Conservation (phyloP, 176 grass and related monocot species). For the Oryza meridionalis region DNA sequence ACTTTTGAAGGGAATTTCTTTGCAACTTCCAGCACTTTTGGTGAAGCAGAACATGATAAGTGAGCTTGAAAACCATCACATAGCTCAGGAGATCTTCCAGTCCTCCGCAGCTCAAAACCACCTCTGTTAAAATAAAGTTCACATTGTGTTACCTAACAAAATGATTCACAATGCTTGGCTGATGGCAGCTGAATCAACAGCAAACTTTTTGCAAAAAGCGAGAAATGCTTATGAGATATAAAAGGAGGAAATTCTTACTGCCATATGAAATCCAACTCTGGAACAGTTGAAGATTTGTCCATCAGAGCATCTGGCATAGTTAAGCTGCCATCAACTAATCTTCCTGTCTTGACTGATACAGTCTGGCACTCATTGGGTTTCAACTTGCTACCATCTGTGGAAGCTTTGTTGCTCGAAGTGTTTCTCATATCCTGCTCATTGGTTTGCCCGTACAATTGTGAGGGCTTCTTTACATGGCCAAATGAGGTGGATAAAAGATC, state of each 20-base stretch:
- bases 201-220: conserved; percentile 27
- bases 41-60: conserved; percentile 73
- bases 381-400: conserved; percentile 16
- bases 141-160: conserved; percentile 32
- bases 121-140: conserved; percentile 58
- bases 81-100: conserved; percentile 57
- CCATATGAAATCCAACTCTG: conserved; percentile 79
- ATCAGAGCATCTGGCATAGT: conserved; percentile 32
- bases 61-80: conserved; percentile 98
- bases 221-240: conserved; percentile 17
- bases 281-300: conserved; percentile 57
- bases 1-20: conserved; percentile 75
- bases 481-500: conserved; percentile 37
- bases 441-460: conserved; percentile 9
- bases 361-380: conserved; percentile 31
- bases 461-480: conserved; percentile 26
- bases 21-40: conserved; percentile 64
- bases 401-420: conserved; percentile 1
- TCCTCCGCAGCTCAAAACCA: conserved; percentile 80
- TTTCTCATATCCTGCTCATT: conserved; percentile 30
- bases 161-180: not conserved
- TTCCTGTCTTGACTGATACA: conserved; percentile 16
- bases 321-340: conserved; percentile 3
- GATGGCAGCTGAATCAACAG: not conserved
- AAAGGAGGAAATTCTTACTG: conserved; percentile 66